Conservation (phyloP, 2,329 filamentous ascomycete species). For the Ascochyta viciae-villosae region DNA sequence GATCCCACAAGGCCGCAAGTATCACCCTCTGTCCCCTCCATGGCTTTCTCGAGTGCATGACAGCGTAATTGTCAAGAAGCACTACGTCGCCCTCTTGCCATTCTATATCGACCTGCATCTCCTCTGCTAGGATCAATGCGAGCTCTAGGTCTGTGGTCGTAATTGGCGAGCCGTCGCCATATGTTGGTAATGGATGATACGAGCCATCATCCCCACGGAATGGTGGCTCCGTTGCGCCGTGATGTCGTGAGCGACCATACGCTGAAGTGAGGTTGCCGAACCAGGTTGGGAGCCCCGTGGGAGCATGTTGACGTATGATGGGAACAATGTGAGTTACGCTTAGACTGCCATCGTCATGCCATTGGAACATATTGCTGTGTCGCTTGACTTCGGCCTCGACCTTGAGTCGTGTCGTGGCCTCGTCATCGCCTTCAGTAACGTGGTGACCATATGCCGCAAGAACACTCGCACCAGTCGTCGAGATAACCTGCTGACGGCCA, state of each 20-base stretch:
- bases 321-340: constrained; percentile 24
- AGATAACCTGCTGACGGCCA: too few species aligned
- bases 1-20: constrained; percentile 8
- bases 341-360: constrained; percentile 20
- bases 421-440: too few species aligned
- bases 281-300: constrained; percentile 12
- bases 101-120: constrained; percentile 16
- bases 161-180: too few species aligned
- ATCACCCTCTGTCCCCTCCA: constrained; percentile 21
- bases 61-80: constrained; percentile 25
- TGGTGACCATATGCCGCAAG: too few species aligned
- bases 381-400: too few species aligned
- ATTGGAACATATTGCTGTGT: constrained; percentile 7
- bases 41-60: constrained; percentile 21
- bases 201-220: constrained; percentile 13
- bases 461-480: too few species aligned
- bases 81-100: constrained; percentile 23
- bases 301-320: constrained; percentile 20
- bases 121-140: constrained; percentile 17
- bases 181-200: too few species aligned
- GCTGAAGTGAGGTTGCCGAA: constrained; percentile 22
- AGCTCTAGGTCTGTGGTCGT: constrained; percentile 17
- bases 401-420: too few species aligned
- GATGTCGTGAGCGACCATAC: constrained; percentile 18
- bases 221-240: constrained; percentile 19